Evolutionary conservation across 495 filamentous ascomycete genomes (phyloP), one percentile per base, ranked within the genome.

Genomic region (Peziza echinospora): DNA sequence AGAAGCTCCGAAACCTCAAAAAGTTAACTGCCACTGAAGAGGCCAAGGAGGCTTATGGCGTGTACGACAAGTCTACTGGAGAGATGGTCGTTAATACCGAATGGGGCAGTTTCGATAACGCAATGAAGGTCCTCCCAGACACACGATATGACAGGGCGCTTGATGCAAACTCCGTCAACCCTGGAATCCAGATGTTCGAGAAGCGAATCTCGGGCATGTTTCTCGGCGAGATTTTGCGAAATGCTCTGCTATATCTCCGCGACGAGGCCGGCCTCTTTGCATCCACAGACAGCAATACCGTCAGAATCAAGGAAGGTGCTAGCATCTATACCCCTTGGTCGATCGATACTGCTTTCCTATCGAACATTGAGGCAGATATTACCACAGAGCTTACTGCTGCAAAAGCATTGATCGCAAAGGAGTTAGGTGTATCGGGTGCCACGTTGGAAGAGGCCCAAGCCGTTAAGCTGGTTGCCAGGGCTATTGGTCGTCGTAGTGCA

Each of bases 131-230:
- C 41, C 69, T 96, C 40, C 89, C 91, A 16, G 78, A 75, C 57
- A 96, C 89, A 0, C 62, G 72, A 0, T 96, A 86, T 63, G 89
- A 97, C 62, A 63, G 66, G 10, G 70, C 71, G 41, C 69, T 97
- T 28, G 85, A 97, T 64, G 65, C 66, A 46, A 75, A 76, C 21
- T 84, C 75, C 56, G 74, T 82, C 51, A 97, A 97, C 66, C 89
- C 89, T 0, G 89, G 91, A 28, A 75, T 93, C 48, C 89, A 97
- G 62, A 93, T 93, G 80, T 97, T 94, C 64, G 89, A 97, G 67
- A 97, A 97, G 70, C 80, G 89, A 43, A 78, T 97, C 28, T 89
- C 82, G 0, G 89, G 89, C 63, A 97, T 97, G 89, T 97, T 96
- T 70, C 62, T 97, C 19, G 89, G 89, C 46, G 89, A 97, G 60